Base-by-base conservation (phyloP, 495 filamentous ascomycete genomes). In the Parathielavia hyrcaniae region DNA sequence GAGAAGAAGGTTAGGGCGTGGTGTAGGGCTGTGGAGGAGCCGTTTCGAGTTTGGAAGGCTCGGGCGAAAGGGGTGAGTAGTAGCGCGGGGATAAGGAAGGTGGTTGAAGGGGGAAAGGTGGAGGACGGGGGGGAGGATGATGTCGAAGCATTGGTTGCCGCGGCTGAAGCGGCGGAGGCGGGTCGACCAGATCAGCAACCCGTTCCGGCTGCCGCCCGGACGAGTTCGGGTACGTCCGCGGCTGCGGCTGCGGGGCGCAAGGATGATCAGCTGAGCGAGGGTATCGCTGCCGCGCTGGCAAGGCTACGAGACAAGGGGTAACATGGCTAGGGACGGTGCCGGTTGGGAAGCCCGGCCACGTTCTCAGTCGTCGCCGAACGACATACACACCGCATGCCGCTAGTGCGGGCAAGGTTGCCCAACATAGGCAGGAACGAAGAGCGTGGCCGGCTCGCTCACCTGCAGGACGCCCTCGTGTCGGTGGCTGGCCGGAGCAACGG, bases 1-100 rank as follows among this genome's bases (percentile, higher is more conserved):
- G 89, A 95, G 75, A 92, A 87, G 75, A 99, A 97, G 70, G 89
- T 96, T 8, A 83, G 85, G 65, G 79, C 80, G 53, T 97, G 92
- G 90, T 87, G 82, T 65, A 79, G 72, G 51, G 85, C 85, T 5
- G 89, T 97, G 8, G 77, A 88, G 51, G 90, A 95, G 72, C 87
- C 87, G 8, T 97, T 97, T 63, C 72, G 88, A 60, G 82, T 87
- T 11, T 81, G 83, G 64, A 86, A 83, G 55, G 81, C 86, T 35
- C 88, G 77, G 68, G 69, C 79, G 35, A 77, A 74, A 17, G 23
- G 14, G 49, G 47, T 6, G n/a, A 19, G 13, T 30, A n/a, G 16
- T 20, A 34, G 12, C 9, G 2, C n/a, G 11, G 38, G 23, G 23
- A 20, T 46, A 23, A 14, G 46, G 46, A 19, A 16, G 57, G 19